Percentiles rank a stretch among this genome's conserved stretches.
phyloP scores from a whole-genome alignment of 2,329 filamentous ascomycete species.

The Xylariomycetidae sp. region DNA sequence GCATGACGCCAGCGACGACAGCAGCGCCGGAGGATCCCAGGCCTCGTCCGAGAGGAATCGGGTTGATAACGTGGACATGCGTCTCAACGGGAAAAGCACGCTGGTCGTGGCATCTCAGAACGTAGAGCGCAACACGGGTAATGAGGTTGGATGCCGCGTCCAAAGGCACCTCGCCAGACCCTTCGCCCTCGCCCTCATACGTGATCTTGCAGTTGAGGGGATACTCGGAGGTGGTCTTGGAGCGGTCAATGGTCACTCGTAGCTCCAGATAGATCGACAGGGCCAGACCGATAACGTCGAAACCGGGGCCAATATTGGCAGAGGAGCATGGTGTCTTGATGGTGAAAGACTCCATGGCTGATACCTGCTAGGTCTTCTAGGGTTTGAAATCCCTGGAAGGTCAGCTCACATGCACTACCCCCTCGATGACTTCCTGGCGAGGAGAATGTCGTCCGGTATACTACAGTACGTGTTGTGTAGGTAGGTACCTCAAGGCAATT shows the following conservation, averaged over 20 bases:
- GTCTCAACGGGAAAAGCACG: constrained; percentile 79
- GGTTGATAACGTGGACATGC: constrained; percentile 90
- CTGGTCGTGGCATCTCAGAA: constrained; percentile 85
- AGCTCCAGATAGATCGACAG: constrained; percentile 92
- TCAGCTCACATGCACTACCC: too few species aligned
- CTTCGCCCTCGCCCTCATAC: constrained; percentile 78
- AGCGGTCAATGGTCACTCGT: constrained; percentile 67
- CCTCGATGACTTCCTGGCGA: too few species aligned
- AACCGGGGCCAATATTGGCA: constrained; percentile 94
- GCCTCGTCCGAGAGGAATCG: constrained; percentile 86
- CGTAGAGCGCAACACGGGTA: constrained; percentile 89
- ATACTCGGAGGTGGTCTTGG: constrained; percentile 45
- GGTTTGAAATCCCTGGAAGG: too few species aligned
- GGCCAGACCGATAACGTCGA: constrained; percentile 95
- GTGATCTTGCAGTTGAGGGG: constrained; percentile 83
- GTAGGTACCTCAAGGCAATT: too few species aligned
- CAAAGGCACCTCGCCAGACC: constrained; percentile 67
- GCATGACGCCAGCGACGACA: constrained; percentile 88
- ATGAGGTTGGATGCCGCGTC: constrained; percentile 86
- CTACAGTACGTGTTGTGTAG: too few species aligned
- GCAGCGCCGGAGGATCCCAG: constrained; percentile 94
- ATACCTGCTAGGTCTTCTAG: too few species aligned
- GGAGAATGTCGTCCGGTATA: too few species aligned
- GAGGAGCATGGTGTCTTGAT: constrained; percentile 89
- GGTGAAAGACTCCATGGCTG: constrained; percentile 58